These are phyloP conservation scores for Sechiopsis laciniata DNA, from an alignment of 306 rosid genomes.

Conservation along the genomic window DNA sequence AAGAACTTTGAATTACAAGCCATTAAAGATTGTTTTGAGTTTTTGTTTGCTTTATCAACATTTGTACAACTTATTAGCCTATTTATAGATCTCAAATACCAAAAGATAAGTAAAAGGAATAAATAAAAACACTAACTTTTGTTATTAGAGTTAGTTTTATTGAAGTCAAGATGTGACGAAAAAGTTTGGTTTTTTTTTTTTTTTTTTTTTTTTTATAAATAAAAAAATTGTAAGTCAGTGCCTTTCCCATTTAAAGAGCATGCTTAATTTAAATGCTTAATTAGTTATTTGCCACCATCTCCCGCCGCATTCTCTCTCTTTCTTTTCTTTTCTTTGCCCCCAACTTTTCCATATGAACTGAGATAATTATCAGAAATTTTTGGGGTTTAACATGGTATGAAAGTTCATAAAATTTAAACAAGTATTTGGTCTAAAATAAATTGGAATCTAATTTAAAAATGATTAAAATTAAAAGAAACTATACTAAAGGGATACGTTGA, in stretches of 20 bases:
- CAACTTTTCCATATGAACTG: no score
- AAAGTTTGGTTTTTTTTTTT: not conserved
- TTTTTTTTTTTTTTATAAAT: no score
- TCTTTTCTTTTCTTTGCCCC: not conserved
- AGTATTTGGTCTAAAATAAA: no score
- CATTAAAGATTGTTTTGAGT: not conserved
- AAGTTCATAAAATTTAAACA: no score
- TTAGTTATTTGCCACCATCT: not conserved
- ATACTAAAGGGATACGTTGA: no score
- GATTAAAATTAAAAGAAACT: no score
- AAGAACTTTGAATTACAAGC: not conserved
- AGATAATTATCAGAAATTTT: no score
- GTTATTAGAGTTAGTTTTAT: not conserved
- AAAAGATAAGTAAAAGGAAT: not conserved
- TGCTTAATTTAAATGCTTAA: not conserved
- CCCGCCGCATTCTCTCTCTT: not conserved
- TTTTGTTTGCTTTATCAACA: not conserved
- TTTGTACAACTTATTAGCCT: not conserved
- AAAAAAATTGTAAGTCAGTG: slow-evolving; percentile 2
- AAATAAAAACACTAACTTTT: not conserved
- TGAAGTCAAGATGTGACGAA: slow-evolving; percentile 7
- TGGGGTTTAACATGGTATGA: no score
- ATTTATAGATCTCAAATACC: not conserved
- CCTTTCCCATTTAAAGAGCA: not conserved
- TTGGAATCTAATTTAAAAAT: no score